Evolutionary conservation across 306 rosid genomes (phyloP).

Genomic region (Rosa multiflora): DNA sequence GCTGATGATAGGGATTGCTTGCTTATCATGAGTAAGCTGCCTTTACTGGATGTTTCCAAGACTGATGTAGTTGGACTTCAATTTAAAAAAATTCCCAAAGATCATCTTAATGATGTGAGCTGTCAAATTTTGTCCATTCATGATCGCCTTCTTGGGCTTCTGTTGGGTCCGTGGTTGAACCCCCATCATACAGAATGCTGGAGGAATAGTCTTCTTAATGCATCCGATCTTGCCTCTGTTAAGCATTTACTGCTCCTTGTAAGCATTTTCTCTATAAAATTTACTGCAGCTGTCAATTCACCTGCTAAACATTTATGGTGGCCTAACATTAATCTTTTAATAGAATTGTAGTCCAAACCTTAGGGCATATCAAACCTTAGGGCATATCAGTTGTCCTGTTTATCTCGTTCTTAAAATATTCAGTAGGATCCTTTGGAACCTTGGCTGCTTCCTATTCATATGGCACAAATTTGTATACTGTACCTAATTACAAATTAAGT

Average conservation of each 20-base stretch:
- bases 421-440: background rate
- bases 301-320: background rate
- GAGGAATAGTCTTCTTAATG: constrained; percentile 58
- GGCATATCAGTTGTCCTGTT: background rate
- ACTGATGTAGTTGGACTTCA: constrained; percentile 47
- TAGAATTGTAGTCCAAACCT: background rate
- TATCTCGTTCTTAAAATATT: background rate
- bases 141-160: constrained; percentile 81
- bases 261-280: constrained; percentile 32
- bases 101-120: constrained; percentile 68
- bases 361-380: background rate
- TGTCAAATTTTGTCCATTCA: constrained; percentile 63
- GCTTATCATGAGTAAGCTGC: constrained; percentile 48
- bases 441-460: background rate
- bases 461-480: background rate
- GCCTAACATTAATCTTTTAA: background rate
- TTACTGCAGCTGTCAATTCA: background rate
- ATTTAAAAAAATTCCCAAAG: constrained; percentile 39
- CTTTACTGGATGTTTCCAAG: constrained; percentile 45
- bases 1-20: constrained; percentile 78
- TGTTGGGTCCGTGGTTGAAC: constrained; percentile 90
- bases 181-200: constrained; percentile 51
- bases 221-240: constrained; percentile 56
- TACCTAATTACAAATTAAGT: background rate
- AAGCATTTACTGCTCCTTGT: constrained; percentile 73